A percentile compares a stretch with the other conserved stretches of the same genome.
Conservation (phyloP, 805 yeast genomes). For the Metschnikowia picachoensis region DNA sequence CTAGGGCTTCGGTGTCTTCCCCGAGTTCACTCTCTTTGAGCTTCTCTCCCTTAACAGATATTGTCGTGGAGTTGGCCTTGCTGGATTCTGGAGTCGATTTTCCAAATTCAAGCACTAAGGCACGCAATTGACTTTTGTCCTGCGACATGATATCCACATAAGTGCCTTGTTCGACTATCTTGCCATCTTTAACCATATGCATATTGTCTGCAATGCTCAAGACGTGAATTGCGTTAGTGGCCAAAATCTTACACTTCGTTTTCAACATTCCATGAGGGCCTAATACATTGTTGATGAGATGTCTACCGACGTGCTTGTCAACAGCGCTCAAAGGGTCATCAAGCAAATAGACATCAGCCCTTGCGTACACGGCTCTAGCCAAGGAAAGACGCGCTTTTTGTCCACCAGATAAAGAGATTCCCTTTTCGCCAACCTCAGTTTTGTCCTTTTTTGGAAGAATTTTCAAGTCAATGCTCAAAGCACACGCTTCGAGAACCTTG, state of each 20-base stretch:
- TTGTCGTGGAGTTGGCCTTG: constrained; percentile 14
- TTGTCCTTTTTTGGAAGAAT: constrained; percentile 84
- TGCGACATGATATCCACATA: constrained; percentile 48
- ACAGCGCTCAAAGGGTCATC: constrained; percentile 97
- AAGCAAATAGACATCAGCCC: constrained; percentile 85
- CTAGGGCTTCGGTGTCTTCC: constrained; percentile 12
- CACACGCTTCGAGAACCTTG: constrained; percentile 83
- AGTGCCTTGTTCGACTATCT: constrained; percentile 62
- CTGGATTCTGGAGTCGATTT: constrained; percentile 29
- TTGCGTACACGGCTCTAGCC: constrained; percentile 92
- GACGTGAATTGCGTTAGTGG: constrained; percentile 84
- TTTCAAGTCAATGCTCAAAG: constrained; percentile 70
- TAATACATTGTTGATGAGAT: constrained; percentile 74
- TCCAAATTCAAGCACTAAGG: constrained; percentile 62
- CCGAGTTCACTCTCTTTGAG: constrained; percentile 5
- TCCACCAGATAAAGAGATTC: constrained; percentile 94
- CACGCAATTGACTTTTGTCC: constrained; percentile 47
- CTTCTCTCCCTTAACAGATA: constrained; percentile 21
- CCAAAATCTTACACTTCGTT: constrained; percentile 70
- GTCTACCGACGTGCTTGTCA: constrained; percentile 93
- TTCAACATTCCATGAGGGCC: constrained; percentile 77
- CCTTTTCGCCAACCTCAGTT: constrained; percentile 95
- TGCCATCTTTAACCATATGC: constrained; percentile 66
- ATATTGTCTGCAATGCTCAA: constrained; percentile 70
- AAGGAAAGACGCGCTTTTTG: constrained; percentile 93